Evolutionary conservation across 805 yeast genomes (phyloP).

Genomic region (Hanseniaspora lachancei): DNA sequence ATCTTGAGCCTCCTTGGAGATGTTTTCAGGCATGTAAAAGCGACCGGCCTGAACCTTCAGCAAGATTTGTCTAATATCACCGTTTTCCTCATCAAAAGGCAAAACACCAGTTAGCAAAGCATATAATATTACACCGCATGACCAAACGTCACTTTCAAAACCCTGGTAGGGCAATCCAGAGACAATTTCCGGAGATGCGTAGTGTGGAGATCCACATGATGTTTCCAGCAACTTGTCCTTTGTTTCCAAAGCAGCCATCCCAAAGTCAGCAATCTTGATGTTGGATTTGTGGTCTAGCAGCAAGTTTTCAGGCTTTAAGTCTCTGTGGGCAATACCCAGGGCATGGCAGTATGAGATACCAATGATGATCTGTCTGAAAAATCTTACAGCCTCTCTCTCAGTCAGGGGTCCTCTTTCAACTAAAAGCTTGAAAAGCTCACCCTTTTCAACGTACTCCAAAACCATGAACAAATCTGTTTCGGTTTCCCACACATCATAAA

Average conservation of each 20-base stretch:
- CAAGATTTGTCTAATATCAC: slow-evolving; percentile 73
- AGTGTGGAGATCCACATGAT: slow-evolving; percentile 96
- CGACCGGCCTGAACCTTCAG: slow-evolving; percentile 85
- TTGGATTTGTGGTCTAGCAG: slow-evolving; percentile 69
- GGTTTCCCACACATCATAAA: slow-evolving; percentile 81
- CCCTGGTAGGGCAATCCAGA: slow-evolving; percentile 93
- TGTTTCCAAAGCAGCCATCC: slow-evolving; percentile 95
- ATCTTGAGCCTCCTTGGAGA: slow-evolving; percentile 78
- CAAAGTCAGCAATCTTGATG: slow-evolving; percentile 95
- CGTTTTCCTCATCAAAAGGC: slow-evolving; percentile 80
- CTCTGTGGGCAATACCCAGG: slow-evolving; percentile 78
- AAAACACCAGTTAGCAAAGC: slow-evolving; percentile 89
- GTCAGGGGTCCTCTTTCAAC: slow-evolving; percentile 79
- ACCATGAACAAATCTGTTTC: slow-evolving; percentile 73
- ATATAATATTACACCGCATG: slow-evolving; percentile 89
- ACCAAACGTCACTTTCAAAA: slow-evolving; percentile 95
- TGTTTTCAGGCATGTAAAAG: slow-evolving; percentile 66
- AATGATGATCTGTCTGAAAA: slow-evolving; percentile 72
- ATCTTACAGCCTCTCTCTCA: slow-evolving; percentile 79
- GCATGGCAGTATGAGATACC: slow-evolving; percentile 79
- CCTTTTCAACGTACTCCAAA: slow-evolving; percentile 92
- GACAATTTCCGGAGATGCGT: slow-evolving; percentile 96
- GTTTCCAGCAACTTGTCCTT: slow-evolving; percentile 75
- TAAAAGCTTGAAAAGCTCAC: slow-evolving; percentile 84
- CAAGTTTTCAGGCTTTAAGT: slow-evolving; percentile 70